phyloP scores from a whole-genome alignment of 1,284 basidiomycete genomes.

The Sporisorium reilianum region DNA sequence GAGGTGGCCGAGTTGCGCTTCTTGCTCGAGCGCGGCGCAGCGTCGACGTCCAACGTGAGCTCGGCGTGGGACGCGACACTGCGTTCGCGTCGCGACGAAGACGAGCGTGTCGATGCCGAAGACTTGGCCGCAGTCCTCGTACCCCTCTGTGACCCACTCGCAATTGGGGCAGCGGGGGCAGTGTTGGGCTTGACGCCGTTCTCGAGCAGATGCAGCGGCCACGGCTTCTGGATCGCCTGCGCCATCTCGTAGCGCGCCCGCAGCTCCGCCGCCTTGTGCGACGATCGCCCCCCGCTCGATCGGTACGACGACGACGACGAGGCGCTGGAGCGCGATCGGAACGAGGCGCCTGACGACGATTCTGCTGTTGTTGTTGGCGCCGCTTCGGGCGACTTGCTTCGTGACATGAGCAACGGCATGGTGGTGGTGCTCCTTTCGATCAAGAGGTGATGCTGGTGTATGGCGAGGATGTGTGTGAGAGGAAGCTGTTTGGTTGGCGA shows the following conservation, averaged over 20 bases:
- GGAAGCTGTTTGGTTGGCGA: neutral
- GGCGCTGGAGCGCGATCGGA: slow-evolving; percentile 23
- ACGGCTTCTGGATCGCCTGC: slow-evolving; percentile 50
- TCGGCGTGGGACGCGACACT: slow-evolving; percentile 12
- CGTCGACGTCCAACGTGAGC: slow-evolving; percentile 8
- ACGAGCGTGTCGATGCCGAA: neutral
- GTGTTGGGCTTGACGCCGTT: slow-evolving; percentile 37
- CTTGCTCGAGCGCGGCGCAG: slow-evolving; percentile 12
- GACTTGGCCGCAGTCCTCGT: slow-evolving; percentile 8
- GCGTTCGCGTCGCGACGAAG: slow-evolving; percentile 4
- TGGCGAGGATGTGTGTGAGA: neutral
- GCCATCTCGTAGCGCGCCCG: slow-evolving; percentile 49
- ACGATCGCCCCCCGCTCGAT: slow-evolving; percentile 9
- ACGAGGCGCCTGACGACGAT: slow-evolving; percentile 16
- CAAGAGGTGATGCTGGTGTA: neutral
- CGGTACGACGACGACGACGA: slow-evolving; percentile 13
- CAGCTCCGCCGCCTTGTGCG: slow-evolving; percentile 29
- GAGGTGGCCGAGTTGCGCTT: slow-evolving; percentile 25
- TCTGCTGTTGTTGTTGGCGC: neutral
- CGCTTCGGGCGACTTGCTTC: slow-evolving; percentile 22
- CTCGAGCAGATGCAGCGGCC: slow-evolving; percentile 46
- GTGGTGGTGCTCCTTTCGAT: neutral
- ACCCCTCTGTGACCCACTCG: no score
- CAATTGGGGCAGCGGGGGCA: neutral
- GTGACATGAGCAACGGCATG: slow-evolving; percentile 32